Evolutionary conservation across 371 early-diverging fungal species (phyloP).

Genomic region (Phascolomyces articulosus): DNA sequence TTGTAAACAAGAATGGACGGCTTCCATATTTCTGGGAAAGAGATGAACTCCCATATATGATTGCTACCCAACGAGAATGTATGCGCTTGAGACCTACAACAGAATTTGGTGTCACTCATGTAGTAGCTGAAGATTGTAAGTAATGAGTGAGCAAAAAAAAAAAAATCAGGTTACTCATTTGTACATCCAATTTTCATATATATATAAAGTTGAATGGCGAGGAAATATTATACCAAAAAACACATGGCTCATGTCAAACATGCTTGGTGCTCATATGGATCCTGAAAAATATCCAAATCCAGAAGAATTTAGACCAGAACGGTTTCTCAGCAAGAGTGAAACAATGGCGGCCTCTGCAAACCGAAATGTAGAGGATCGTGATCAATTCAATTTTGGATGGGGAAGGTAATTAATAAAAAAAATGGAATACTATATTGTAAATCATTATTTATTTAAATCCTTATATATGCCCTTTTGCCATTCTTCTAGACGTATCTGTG

Average conservation of each 20-base stretch:
- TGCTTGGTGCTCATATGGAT: neutral
- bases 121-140: constrained; percentile 18
- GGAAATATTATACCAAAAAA: neutral
- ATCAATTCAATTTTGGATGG: constrained; percentile 25
- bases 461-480: no score
- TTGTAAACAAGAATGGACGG: constrained; percentile 10
- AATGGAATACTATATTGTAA: neutral
- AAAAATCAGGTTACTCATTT: no score
- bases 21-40: constrained; percentile 18
- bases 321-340: constrained; percentile 10
- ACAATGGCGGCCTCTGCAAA: constrained; percentile 14
- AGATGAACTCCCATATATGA: constrained; percentile 11
- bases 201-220: neutral
- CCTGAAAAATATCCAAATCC: constrained; percentile 11
- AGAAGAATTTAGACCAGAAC: constrained; percentile 19
- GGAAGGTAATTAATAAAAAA: no score
- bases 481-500: constrained; percentile 11
- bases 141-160: neutral
- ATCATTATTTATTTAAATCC: no score
- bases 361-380: constrained; percentile 8
- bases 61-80: constrained; percentile 18
- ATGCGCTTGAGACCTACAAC: constrained; percentile 17
- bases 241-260: neutral
- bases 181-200: no score
- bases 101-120: constrained; percentile 11